Evolutionary conservation across 805 yeast genomes (phyloP).

Genomic region (Candida coleopterorum): DNA sequence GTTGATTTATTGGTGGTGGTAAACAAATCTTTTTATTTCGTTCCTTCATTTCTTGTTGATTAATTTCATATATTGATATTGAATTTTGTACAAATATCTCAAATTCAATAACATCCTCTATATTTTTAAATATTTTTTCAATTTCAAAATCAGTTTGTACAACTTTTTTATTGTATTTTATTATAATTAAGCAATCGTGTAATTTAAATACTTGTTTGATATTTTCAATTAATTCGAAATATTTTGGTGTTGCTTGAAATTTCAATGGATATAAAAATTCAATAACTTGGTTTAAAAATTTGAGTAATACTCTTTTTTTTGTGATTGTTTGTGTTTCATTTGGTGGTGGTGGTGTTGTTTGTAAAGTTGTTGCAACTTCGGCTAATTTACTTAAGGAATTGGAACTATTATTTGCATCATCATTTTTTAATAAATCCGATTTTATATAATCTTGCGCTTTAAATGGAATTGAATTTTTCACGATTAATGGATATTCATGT

Average conservation of each 20-base stretch:
- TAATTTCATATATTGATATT: slow-evolving; percentile 32
- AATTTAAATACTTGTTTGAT: slow-evolving; percentile 64
- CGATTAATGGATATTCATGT: slow-evolving; percentile 60
- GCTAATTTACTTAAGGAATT: slow-evolving; percentile 27
- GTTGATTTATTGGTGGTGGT: slow-evolving; percentile 9
- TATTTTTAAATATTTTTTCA: slow-evolving; percentile 30
- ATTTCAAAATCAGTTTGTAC: slow-evolving; percentile 32
- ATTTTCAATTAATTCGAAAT: slow-evolving; percentile 72
- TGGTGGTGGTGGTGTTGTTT: neutral
- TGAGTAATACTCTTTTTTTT: slow-evolving; percentile 34
- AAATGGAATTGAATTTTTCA: slow-evolving; percentile 35
- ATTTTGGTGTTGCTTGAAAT: slow-evolving; percentile 76
- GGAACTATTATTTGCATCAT: neutral
- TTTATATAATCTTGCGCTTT: slow-evolving; percentile 7
- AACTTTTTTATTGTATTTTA: slow-evolving; percentile 15
- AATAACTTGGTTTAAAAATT: slow-evolving; percentile 50
- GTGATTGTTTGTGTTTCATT: slow-evolving; percentile 4
- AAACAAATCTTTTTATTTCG: slow-evolving; percentile 7
- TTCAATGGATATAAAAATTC: slow-evolving; percentile 61
- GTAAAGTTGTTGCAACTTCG: slow-evolving; percentile 22
- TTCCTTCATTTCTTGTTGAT: neutral
- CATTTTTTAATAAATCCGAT: neutral
- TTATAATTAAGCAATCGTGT: slow-evolving; percentile 19
- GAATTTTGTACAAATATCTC: slow-evolving; percentile 34
- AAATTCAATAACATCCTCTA: slow-evolving; percentile 27